Evolutionary conservation across 2,329 filamentous ascomycete genomes (phyloP), one percentile per base, ranked within the genome.

Genomic region (Fusarium keratoplasticum): DNA sequence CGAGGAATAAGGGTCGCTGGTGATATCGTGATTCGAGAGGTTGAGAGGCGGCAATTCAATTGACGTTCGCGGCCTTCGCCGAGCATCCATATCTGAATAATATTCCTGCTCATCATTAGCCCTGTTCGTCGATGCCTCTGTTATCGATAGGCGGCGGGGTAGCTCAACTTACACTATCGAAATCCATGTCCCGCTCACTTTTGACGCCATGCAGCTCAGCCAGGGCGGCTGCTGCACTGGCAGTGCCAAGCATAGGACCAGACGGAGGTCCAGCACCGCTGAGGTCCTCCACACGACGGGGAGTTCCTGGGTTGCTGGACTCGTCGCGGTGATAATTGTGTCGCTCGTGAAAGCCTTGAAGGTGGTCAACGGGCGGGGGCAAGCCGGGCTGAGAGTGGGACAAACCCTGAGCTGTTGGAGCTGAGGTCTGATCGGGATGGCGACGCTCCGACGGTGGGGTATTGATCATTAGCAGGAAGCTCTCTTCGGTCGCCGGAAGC

Each of bases 401-500:
- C 79, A 71, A 72, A 83, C 82, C 78, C 72, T 81, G 81, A 62
- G 80, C 67, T 66, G 78, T 75, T 27, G 82, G 76, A 54, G 80
- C 75, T 52, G 82, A 79, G 66, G 76, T 79, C 70, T 81, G 80
- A 58, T 82, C 79, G 61, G 77, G 73, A 71, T 89, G 89, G 52
- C 89, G 89, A 79, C 89, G 90, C 82, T 94, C 92, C 71, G 92
- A 92, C 13, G 94, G 95, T 73, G 95, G 93, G 76, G 94, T 95
- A 83, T 92, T 97, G 83, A 98, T 94, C 96, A 98, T 98, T 83
- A 98, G 88, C 80, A 94, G 87, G 85, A 99, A 98, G 91, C 95
- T 98, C 86, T 98, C 96, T 84, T 98, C 96, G 78, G 96, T 99
- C 58, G 96, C 96, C 76, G 96, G 96, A 78, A 98, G 93, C 89